Percentiles rank a stretch among this genome's conserved stretches.
Evolutionary conservation across 768 basidiomycete species (phyloP).

Genomic region (Hygrophorus pudorinus): DNA sequence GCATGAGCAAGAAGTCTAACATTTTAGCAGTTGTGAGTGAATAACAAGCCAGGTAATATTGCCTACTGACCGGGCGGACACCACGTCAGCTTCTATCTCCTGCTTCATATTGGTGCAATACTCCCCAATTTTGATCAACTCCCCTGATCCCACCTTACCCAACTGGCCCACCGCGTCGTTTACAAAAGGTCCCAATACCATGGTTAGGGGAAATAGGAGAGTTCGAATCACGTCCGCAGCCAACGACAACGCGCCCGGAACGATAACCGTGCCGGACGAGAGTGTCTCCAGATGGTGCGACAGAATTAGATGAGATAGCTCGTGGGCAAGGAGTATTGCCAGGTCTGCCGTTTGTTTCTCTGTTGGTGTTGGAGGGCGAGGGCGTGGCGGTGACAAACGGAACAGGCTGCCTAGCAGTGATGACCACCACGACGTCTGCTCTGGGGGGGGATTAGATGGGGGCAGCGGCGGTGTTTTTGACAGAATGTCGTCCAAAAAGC

Average conservation of each 20-base stretch:
- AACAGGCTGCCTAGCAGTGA: constrained; percentile 39
- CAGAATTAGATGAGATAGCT: constrained; percentile 84
- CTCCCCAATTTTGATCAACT: constrained; percentile 62
- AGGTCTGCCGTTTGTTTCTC: constrained; percentile 80
- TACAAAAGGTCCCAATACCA: constrained; percentile 89
- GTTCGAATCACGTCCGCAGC: constrained; percentile 67
- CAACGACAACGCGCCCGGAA: constrained; percentile 74
- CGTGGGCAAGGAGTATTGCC: constrained; percentile 87
- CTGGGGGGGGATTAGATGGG: constrained; percentile 11
- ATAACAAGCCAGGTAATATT: constrained; percentile 2
- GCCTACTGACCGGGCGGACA: constrained; percentile 62
- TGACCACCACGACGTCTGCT: constrained; percentile 34
- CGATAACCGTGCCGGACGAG: constrained; percentile 74
- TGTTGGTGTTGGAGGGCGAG: constrained; percentile 47
- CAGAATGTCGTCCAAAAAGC: constrained; percentile 84
- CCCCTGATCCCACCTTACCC: constrained; percentile 66
- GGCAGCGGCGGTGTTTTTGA: constrained; percentile 27
- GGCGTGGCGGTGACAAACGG: constrained; percentile 17
- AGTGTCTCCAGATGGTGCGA: constrained; percentile 89
- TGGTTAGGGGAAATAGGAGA: constrained; percentile 79
- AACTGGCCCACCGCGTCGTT: constrained; percentile 86
- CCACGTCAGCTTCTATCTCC: constrained; percentile 89
- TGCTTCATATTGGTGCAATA: constrained; percentile 73
- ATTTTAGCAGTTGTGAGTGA: constrained; percentile 1
- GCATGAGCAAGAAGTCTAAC: constrained; percentile 82